Conservation (phyloP, 1,284 basidiomycete species). For the Coriolopsis trogii region DNA sequence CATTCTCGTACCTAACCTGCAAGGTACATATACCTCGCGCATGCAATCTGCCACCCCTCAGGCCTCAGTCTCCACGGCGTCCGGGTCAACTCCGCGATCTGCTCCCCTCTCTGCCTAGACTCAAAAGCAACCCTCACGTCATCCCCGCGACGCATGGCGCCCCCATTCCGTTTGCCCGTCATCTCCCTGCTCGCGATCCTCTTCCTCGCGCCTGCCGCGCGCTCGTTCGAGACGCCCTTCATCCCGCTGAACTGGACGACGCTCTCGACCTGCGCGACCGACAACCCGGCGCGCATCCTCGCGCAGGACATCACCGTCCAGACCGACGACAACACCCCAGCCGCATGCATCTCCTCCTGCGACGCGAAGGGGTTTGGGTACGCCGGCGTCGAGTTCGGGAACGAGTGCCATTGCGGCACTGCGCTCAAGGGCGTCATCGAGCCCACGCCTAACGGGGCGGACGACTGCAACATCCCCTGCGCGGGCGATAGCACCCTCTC, state of each 20-base stretch:
- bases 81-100: too few relatives aligned
- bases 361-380: slow-evolving; percentile 25
- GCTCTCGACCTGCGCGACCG: slow-evolving; percentile 24
- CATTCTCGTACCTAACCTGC: neutral
- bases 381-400: slow-evolving; percentile 30
- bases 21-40: neutral
- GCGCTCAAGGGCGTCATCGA: slow-evolving; percentile 19
- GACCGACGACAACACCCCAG: slow-evolving; percentile 21
- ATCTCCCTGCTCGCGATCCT: slow-evolving; percentile 5
- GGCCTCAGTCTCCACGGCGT: neutral
- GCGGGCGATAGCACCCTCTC: slow-evolving; percentile 17
- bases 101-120: neutral
- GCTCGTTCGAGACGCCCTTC: slow-evolving; percentile 5
- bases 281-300: slow-evolving; percentile 27
- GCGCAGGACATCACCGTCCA: slow-evolving; percentile 19
- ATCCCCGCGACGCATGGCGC: neutral
- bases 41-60: neutral
- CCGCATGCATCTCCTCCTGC: slow-evolving; percentile 22
- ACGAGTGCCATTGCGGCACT: slow-evolving; percentile 31
- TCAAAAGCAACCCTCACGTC: neutral
- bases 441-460: slow-evolving; percentile 9
- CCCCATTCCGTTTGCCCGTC: neutral
- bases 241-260: slow-evolving; percentile 24
- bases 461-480: slow-evolving; percentile 29
- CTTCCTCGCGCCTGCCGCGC: slow-evolving; percentile 3